phyloP scores from a whole-genome alignment of 179 eudicot genomes.

The Spinacia oleracea region DNA sequence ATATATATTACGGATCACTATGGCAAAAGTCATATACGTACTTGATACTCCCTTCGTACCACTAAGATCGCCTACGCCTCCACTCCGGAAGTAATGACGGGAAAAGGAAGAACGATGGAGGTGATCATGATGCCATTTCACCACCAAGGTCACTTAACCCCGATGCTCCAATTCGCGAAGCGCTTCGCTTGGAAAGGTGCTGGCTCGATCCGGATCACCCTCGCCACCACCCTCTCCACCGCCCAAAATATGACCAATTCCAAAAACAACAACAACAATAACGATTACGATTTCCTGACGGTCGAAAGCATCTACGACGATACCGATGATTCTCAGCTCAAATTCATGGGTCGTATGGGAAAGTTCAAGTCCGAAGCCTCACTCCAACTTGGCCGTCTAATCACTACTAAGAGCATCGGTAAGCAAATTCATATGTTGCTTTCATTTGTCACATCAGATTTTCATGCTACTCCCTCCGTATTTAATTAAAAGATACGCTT shows the following conservation, averaged over 20 bases:
- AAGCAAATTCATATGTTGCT: too few relatives aligned
- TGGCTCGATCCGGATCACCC: constrained; percentile 17
- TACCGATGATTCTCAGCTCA: not conserved
- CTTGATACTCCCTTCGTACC: too few relatives aligned
- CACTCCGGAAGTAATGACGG: too few relatives aligned
- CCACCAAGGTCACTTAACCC: constrained; percentile 43
- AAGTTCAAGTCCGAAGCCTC: not conserved
- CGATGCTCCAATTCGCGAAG: constrained; percentile 46
- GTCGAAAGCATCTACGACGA: not conserved
- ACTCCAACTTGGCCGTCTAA: not conserved
- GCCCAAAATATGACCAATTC: not conserved
- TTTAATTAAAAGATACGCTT: too few relatives aligned
- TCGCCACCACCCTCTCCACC: constrained; percentile 28
- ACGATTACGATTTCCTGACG: not conserved
- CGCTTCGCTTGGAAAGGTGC: constrained; percentile 30
- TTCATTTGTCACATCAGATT: too few relatives aligned
- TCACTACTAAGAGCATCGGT: too few relatives aligned
- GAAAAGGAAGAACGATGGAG: not conserved
- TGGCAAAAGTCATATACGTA: too few relatives aligned
- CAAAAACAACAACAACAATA: not conserved
- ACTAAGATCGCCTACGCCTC: too few relatives aligned
- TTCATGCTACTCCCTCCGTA: too few relatives aligned
- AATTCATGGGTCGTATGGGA: not conserved
- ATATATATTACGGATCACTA: too few relatives aligned
- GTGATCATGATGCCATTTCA: constrained; percentile 36